These are phyloP conservation scores for Nemania abortiva DNA, from an alignment of 2,329 filamentous ascomycete species.

Conservation along the genomic window DNA sequence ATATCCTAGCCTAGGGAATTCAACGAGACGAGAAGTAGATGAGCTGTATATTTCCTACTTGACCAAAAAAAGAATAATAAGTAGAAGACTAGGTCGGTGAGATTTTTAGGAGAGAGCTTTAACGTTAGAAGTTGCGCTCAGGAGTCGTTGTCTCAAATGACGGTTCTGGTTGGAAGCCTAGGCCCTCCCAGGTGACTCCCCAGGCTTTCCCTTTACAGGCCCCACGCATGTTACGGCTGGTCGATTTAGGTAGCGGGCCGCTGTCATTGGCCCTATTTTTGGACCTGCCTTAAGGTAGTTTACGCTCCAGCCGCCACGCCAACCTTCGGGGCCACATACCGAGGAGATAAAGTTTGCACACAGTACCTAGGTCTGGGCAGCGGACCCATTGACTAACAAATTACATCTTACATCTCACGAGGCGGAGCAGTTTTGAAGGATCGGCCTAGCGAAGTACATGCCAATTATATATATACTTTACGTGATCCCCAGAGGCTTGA, in stretches of 20 bases:
- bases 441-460: background rate
- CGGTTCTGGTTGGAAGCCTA: conserved; percentile 2
- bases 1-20: background rate
- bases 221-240: conserved; percentile 24
- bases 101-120: conserved; percentile 1
- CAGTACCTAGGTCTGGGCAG: background rate
- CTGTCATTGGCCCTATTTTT: conserved; percentile 35
- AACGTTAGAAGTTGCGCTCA: conserved; percentile 5
- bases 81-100: background rate
- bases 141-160: conserved; percentile 12
- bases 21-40: background rate
- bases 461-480: conserved; percentile 4
- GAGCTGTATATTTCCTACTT: background rate
- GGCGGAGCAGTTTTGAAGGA: background rate
- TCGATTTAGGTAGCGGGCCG: conserved; percentile 18
- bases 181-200: background rate
- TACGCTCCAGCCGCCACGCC: background rate
- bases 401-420: background rate
- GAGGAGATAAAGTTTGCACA: conserved; percentile 6
- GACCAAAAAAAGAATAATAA: background rate
- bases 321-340: conserved; percentile 1
- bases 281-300: conserved; percentile 7
- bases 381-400: background rate
- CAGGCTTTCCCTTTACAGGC: background rate
- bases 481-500: background rate